phyloP scores from a whole-genome alignment of 805 yeast genomes.

The Candida sphagnicola region DNA sequence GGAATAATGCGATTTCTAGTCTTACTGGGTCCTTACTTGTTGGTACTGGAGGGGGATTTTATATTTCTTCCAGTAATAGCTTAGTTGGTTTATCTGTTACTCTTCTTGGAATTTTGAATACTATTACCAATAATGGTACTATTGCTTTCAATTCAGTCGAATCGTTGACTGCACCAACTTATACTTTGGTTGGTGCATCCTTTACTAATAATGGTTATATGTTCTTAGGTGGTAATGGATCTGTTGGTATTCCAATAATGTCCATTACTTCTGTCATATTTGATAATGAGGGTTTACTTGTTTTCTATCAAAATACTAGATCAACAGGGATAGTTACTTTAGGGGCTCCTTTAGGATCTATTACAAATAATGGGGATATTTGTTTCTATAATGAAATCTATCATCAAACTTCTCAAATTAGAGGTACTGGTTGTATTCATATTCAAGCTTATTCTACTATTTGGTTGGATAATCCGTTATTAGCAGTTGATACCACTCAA shows the following conservation, averaged over 20 bases:
- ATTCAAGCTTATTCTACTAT: slow-evolving; percentile 14
- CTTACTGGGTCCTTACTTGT: slow-evolving; percentile 11
- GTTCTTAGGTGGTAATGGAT: slow-evolving; percentile 12
- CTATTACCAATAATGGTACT: slow-evolving; percentile 18
- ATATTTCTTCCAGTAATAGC: slow-evolving; percentile 11
- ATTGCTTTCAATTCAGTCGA: slow-evolving; percentile 14
- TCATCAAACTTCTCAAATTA: slow-evolving; percentile 15
- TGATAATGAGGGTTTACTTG: slow-evolving; percentile 12
- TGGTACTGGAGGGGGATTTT: slow-evolving; percentile 13
- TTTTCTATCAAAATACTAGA: slow-evolving; percentile 9
- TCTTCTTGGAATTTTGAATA: slow-evolving; percentile 5
- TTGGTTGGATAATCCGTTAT: slow-evolving; percentile 13
- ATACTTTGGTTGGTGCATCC: slow-evolving; percentile 7
- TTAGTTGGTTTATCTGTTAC: slow-evolving; percentile 12
- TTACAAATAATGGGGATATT: slow-evolving; percentile 17
- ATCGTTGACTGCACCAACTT: slow-evolving; percentile 12
- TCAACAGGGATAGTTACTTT: slow-evolving; percentile 9
- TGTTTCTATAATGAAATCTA: slow-evolving; percentile 20
- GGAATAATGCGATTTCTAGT: slow-evolving; percentile 9
- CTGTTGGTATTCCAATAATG: slow-evolving; percentile 9
- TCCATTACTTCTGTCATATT: slow-evolving; percentile 9
- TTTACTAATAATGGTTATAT: slow-evolving; percentile 15
- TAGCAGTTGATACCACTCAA: slow-evolving; percentile 12
- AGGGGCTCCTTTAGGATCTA: slow-evolving; percentile 10
- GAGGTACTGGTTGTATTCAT: slow-evolving; percentile 22